Evolutionary conservation across 208 protist species (phyloP).

Genomic region (Acanthamoeba polyphaga): DNA sequence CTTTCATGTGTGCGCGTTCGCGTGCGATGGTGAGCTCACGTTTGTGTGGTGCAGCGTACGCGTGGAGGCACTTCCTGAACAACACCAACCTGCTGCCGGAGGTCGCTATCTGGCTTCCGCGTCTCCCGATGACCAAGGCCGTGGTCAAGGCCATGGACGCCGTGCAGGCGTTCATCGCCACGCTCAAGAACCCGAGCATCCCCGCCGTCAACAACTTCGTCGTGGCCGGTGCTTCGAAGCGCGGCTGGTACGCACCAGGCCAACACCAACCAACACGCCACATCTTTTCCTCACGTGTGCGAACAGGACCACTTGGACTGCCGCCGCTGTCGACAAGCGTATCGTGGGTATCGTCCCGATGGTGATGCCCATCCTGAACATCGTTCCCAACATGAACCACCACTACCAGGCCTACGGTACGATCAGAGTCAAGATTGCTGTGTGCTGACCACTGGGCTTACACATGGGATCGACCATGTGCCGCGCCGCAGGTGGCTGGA

Average conservation of each 20-base stretch:
- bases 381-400: constrained; percentile 74
- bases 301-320: constrained; percentile 84
- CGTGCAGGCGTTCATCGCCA: constrained; percentile 82
- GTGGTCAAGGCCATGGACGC: constrained; percentile 87
- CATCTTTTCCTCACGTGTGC: background rate
- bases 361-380: constrained; percentile 75
- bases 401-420: constrained; percentile 71
- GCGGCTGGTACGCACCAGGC: constrained; percentile 82
- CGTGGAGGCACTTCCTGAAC: constrained; percentile 82
- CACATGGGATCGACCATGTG: background rate
- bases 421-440: background rate
- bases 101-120: constrained; percentile 84
- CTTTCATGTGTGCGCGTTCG: background rate
- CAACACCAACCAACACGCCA: background rate
- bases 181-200: constrained; percentile 50
- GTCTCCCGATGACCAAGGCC: constrained; percentile 87
- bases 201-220: constrained; percentile 79
- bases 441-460: background rate
- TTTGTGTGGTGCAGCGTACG: constrained; percentile 71
- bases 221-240: constrained; percentile 88
- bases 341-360: constrained; percentile 83
- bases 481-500: constrained; percentile 43
- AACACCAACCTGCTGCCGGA: constrained; percentile 76
- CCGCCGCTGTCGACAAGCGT: constrained; percentile 82
- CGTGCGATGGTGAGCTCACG: background rate